Evolutionary conservation across 495 filamentous ascomycete species (phyloP).

Genomic region (Tirmania nivea): DNA sequence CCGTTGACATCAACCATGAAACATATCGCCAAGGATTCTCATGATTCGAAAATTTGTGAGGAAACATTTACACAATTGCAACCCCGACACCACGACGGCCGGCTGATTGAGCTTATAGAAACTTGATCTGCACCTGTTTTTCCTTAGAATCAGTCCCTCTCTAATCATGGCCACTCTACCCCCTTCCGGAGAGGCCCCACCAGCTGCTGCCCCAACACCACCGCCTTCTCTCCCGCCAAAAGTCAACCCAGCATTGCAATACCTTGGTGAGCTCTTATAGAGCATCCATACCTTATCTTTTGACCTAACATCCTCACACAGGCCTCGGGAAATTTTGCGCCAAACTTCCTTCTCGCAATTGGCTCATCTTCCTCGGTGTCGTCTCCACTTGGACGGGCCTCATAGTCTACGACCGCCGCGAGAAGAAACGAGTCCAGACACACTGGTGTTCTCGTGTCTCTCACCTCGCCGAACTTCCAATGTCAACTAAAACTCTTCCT

Average conservation of each 20-base stretch:
- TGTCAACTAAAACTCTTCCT: conserved; percentile 45
- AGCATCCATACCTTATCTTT: background rate
- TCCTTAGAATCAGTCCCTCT: too few species aligned
- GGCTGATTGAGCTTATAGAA: too few species aligned
- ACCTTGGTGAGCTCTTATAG: conserved; percentile 5
- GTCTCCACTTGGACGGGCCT: conserved; percentile 54
- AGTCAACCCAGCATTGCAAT: conserved; percentile 12
- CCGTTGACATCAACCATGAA: too few species aligned
- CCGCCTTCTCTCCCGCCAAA: background rate
- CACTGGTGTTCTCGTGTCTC: conserved; percentile 77
- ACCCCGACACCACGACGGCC: too few species aligned
- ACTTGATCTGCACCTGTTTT: too few species aligned
- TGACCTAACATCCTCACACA: conserved; percentile 1
- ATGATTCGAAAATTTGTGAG: too few species aligned
- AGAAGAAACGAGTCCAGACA: conserved; percentile 59
- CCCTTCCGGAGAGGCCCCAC: too few species aligned
- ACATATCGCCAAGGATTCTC: too few species aligned
- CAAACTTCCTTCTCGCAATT: conserved; percentile 87
- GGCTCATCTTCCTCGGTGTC: conserved; percentile 80
- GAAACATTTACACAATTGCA: too few species aligned
- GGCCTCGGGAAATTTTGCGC: conserved; percentile 60
- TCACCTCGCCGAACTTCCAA: conserved; percentile 59
- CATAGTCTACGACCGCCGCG: conserved; percentile 69
- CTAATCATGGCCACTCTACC: too few species aligned
- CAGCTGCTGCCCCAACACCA: background rate